A percentile compares a stretch with the other conserved stretches of the same genome.
These are phyloP conservation scores for Vicia faba DNA, from an alignment of 306 rosid species.

Conservation along the genomic window DNA sequence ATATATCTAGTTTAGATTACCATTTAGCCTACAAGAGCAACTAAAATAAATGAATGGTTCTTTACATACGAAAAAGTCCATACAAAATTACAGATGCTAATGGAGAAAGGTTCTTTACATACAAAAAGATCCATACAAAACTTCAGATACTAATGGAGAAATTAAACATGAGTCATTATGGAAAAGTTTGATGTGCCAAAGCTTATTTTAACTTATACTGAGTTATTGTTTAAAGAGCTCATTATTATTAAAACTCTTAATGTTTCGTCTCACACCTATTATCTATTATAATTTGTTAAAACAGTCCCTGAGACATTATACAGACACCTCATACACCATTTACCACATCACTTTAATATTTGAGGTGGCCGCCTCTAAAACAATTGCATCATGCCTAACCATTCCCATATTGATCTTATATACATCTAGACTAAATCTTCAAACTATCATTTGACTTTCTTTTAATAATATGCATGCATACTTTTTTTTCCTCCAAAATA, in stretches of 20 bases:
- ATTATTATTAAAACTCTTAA: background rate
- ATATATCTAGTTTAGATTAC: background rate
- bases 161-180: background rate
- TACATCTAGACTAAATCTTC: too few species aligned
- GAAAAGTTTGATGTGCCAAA: background rate
- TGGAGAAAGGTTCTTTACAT: background rate
- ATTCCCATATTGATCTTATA: too few species aligned
- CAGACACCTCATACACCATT: too few species aligned
- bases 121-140: too few species aligned
- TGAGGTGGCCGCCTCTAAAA: too few species aligned
- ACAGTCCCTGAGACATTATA: too few species aligned
- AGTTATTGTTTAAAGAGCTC: background rate
- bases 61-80: background rate
- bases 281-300: too few species aligned
- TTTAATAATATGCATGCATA: too few species aligned
- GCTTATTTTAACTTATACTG: background rate
- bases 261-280: background rate
- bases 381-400: too few species aligned
- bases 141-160: background rate
- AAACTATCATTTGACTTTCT: too few species aligned
- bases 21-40: constrained; percentile 3
- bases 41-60: background rate
- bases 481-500: too few species aligned
- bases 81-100: background rate
- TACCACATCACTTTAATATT: too few species aligned